These are phyloP conservation scores for Ceratobasidium sp. DNA, from an alignment of 1,284 basidiomycete species.

Conservation along the genomic window DNA sequence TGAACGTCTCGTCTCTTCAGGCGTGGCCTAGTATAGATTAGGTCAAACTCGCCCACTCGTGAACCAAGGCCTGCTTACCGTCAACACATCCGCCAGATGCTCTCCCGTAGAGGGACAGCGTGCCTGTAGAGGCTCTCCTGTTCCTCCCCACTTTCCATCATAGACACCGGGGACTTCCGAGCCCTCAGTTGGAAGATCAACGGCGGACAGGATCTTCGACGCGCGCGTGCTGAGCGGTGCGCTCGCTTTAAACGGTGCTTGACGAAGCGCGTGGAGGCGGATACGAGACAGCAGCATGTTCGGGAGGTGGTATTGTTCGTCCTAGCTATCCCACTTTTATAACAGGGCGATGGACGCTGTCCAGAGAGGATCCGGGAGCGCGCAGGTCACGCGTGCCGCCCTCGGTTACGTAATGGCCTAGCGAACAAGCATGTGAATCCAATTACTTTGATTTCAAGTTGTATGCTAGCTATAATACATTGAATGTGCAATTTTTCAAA, in stretches of 20 bases:
- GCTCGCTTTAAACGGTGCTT: conserved; percentile 10
- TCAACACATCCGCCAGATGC: conserved; percentile 69
- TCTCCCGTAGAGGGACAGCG: conserved; percentile 81
- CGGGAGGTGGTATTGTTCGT: not conserved
- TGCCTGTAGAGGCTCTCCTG: conserved; percentile 71
- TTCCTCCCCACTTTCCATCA: conserved; percentile 79
- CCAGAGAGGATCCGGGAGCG: conserved; percentile 15
- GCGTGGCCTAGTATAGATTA: conserved; percentile 60
- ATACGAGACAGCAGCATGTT: conserved; percentile 30
- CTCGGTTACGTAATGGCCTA: not conserved
- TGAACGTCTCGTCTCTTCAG: conserved; percentile 69
- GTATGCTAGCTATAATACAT: conserved; percentile 32
- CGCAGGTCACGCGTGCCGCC: conserved; percentile 18
- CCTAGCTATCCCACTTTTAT: not conserved
- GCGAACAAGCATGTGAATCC: conserved; percentile 2
- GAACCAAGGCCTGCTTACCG: conserved; percentile 54
- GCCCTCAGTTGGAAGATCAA: conserved; percentile 62
- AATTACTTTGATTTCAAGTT: conserved; percentile 9
- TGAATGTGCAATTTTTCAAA: not conserved
- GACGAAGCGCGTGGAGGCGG: conserved; percentile 14
- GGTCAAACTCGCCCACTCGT: not conserved
- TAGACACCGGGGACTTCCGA: conserved; percentile 71
- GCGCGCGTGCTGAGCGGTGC: conserved; percentile 54
- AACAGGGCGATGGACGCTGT: not conserved
- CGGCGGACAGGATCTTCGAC: conserved; percentile 64